Conservation (phyloP, 306 rosid genomes). For the Lotus japonicus region DNA sequence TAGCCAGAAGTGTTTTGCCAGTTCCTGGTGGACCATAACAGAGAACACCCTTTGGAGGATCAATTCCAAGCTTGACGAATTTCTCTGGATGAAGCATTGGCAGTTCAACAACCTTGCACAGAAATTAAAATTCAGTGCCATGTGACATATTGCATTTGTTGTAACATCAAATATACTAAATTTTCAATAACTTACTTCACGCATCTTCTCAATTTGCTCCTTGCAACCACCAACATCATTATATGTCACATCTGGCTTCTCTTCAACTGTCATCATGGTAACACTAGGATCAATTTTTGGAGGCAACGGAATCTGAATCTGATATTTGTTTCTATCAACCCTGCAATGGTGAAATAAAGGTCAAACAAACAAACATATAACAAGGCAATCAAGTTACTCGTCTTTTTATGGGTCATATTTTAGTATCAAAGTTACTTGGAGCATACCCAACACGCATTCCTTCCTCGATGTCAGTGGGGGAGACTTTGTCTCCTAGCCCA, state of each 20-base stretch:
- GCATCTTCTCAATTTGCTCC: conserved; percentile 96
- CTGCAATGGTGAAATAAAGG: conserved; percentile 40
- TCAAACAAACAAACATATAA: conserved; percentile 18
- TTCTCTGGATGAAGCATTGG: conserved; percentile 99
- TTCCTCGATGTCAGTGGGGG: conserved; percentile 98
- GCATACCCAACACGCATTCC: conserved; percentile 99
- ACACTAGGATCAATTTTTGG: conserved; percentile 98
- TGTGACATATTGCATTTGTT: background rate
- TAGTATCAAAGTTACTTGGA: background rate
- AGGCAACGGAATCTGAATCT: conserved; percentile 97
- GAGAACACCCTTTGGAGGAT: conserved; percentile 99
- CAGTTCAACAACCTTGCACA: conserved; percentile 85
- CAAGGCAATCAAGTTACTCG: background rate
- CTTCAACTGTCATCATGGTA: conserved; percentile 98
- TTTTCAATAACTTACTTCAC: conserved; percentile 53
- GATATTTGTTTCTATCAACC: conserved; percentile 95
- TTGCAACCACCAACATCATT: conserved; percentile 99
- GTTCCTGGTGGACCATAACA: conserved; percentile 99
- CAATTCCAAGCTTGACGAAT: conserved; percentile 96
- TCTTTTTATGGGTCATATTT: background rate
- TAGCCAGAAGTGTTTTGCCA: conserved; percentile 95
- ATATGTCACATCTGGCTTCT: conserved; percentile 97
- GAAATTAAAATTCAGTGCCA: conserved; percentile 15
- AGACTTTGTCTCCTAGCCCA: conserved; percentile 97
- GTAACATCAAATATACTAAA: no score